Base-by-base conservation (phyloP, 805 yeast species). In the Hanseniaspora meyeri region DNA sequence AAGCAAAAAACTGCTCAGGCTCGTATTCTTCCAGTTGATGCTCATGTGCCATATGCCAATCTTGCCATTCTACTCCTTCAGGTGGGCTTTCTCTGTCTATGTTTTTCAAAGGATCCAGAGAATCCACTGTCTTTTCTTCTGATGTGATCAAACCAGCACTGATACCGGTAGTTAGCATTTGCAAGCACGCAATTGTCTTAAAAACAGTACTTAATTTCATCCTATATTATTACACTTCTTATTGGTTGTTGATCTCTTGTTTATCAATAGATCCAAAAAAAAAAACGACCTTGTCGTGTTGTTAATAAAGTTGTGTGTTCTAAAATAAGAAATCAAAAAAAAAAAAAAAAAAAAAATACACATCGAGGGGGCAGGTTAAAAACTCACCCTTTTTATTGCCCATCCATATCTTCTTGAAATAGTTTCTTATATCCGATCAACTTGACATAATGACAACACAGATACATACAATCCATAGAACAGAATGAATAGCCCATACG, bases 11-110 rank as follows among this genome's bases (percentile, higher is more conserved):
- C 16, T 84, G 75, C 43, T 76, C 80, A 0, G 95, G 76, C 60
- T 85, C 95, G 63, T 80, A 87, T 31, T 74, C 73, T 60, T 85
- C 89, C 58, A 87, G 61, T 17, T 81, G 85, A 70, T 91, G 97
- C 70, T 91, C 97, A 62, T 80, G 82, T 62, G 78, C 74, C 97
- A 91, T 90, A 68, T 91, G 97, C 86, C 90, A 85, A 62, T 78
- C 77, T 63, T 84, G 87, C 95, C 95, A 87, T 17, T 79, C 69
- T 39, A 79, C 62, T 0, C 78, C 81, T 11, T 68, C 70, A 2
- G 88, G 88, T 31, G 73, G 74, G 37, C 60, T 57, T 57, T 77
- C 79, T 9, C 34, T 59, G 49, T 67, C 71, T 24, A 64, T 61
- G 56, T 68, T 67, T 4, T 66, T 61, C 10, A 63, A 60, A 0